Base-by-base conservation (phyloP, 371 early-diverging fungal species). In the Mortierella sp. region DNA sequence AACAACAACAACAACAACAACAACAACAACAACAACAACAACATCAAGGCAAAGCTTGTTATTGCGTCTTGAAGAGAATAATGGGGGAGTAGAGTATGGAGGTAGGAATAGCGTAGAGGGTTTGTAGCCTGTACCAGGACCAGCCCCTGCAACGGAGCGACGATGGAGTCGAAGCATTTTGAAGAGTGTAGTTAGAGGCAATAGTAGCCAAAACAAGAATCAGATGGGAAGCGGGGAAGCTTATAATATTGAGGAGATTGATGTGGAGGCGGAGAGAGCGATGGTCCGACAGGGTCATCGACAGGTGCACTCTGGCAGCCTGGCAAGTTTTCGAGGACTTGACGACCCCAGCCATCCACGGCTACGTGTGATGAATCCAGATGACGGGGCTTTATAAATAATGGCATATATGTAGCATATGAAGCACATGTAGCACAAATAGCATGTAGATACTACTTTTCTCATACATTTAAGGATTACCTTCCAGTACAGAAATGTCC, bases 341-440 rank as follows among this genome's bases (percentile, higher is more conserved):
- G 74, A 59, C 9, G 70, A 66, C 43, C 69, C 77, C 22, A 63
- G 32, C 0, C 54, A 57, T 47, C 73, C 63, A 16, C 66, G 62
- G 22, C 57, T 73, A 14, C 70, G 78, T 1, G 78, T 78, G 12
- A 78, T 66, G 67, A 78, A 78, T 39, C 74, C 78, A 5, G 78
- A 78, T 32, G 64, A 66, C 10, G 70, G 55, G 28, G 22, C 16
- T 12, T 30, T 32, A 28, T 54, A 68, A n/a, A 24, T n/a, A n/a
- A n/a, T n/a, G n/a, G n/a, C n/a, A n/a, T n/a, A n/a, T n/a, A n/a
- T n/a, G n/a, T n/a, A n/a, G n/a, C n/a, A n/a, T n/a, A n/a, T n/a
- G n/a, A n/a, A n/a, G n/a, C n/a, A n/a, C n/a, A n/a, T n/a, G n/a
- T n/a, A n/a, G n/a, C n/a, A n/a, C n/a, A n/a, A n/a, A n/a, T n/a